Percentiles rank a stretch among this genome's conserved stretches.
Evolutionary conservation across 192 early-diverging fungal species (phyloP).

Genomic region (Gamsiella multidivaricata): DNA sequence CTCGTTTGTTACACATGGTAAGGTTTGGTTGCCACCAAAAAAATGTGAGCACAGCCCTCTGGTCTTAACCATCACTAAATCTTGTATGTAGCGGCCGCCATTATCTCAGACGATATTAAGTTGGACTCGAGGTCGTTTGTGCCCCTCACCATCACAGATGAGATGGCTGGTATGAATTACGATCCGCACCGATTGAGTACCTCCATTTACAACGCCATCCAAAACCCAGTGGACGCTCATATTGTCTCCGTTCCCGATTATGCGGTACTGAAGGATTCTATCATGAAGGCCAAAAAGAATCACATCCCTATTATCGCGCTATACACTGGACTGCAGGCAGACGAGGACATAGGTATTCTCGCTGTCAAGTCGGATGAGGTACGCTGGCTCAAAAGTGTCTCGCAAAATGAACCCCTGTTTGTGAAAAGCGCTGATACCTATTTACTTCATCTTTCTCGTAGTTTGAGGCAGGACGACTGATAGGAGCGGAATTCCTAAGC

Average conservation of each 20-base stretch:
- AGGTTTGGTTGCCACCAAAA: not conserved
- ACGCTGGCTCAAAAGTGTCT: no score
- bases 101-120: not conserved
- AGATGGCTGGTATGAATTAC: conserved; percentile 15
- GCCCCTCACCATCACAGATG: conserved; percentile 9
- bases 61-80: no score
- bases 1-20: conserved; percentile 30
- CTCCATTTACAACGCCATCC: conserved; percentile 23
- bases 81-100: conserved; percentile 7
- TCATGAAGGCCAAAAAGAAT: conserved; percentile 8
- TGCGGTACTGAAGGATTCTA: conserved; percentile 16
- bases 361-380: conserved; percentile 49
- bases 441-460: no score
- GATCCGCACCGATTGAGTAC: conserved; percentile 10
- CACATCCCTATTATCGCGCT: conserved; percentile 43
- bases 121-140: conserved; percentile 25
- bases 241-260: conserved; percentile 45
- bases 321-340: conserved; percentile 33
- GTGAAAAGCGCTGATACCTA: no score
- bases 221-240: conserved; percentile 19
- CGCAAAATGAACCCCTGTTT: no score
- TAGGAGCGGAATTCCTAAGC: conserved; percentile 24
- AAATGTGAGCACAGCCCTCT: no score
- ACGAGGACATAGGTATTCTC: conserved; percentile 27
- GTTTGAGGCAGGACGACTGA: conserved; percentile 29